Evolutionary conservation across 2,329 filamentous ascomycete genomes (phyloP).

Genomic region (Fusarium avenaceum): DNA sequence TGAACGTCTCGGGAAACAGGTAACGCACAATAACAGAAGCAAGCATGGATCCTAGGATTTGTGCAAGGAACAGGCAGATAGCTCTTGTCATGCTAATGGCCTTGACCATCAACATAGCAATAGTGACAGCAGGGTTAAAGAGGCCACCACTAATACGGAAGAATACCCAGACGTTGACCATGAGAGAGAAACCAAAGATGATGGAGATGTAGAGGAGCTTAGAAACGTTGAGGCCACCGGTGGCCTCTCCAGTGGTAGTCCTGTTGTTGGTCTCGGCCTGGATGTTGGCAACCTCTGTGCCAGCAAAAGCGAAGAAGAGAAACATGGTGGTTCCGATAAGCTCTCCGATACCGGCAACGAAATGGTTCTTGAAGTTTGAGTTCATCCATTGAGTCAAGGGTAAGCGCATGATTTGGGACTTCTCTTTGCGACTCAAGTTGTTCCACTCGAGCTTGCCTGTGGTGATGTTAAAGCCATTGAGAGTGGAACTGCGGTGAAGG

Average conservation of each 20-base stretch:
- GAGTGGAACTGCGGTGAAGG: slow-evolving; percentile 29
- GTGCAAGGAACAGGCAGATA: slow-evolving; percentile 62
- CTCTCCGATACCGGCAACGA: slow-evolving; percentile 56
- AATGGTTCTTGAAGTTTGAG: slow-evolving; percentile 61
- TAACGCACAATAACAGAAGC: slow-evolving; percentile 59
- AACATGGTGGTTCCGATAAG: slow-evolving; percentile 60
- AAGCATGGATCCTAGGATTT: slow-evolving; percentile 62
- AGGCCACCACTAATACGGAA: slow-evolving; percentile 60
- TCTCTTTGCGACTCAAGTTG: slow-evolving; percentile 56
- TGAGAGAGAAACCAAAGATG: slow-evolving; percentile 59
- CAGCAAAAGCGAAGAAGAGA: slow-evolving; percentile 60
- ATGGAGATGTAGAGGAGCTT: slow-evolving; percentile 60
- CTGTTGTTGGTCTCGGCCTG: slow-evolving; percentile 51
- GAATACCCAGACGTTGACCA: slow-evolving; percentile 64
- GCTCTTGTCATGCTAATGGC: slow-evolving; percentile 62
- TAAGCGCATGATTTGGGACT: slow-evolving; percentile 59
- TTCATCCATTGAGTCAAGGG: slow-evolving; percentile 63
- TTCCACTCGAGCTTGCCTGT: slow-evolving; percentile 55
- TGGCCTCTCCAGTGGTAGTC: slow-evolving; percentile 59
- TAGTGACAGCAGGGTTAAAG: slow-evolving; percentile 59
- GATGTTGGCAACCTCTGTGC: slow-evolving; percentile 58
- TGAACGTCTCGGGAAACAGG: slow-evolving; percentile 60
- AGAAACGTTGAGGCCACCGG: slow-evolving; percentile 60
- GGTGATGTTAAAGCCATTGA: slow-evolving; percentile 35
- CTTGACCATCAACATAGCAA: slow-evolving; percentile 65